Evolutionary conservation across 495 filamentous ascomycete genomes (phyloP).

Genomic region (Penicillium cosmopolitanum): DNA sequence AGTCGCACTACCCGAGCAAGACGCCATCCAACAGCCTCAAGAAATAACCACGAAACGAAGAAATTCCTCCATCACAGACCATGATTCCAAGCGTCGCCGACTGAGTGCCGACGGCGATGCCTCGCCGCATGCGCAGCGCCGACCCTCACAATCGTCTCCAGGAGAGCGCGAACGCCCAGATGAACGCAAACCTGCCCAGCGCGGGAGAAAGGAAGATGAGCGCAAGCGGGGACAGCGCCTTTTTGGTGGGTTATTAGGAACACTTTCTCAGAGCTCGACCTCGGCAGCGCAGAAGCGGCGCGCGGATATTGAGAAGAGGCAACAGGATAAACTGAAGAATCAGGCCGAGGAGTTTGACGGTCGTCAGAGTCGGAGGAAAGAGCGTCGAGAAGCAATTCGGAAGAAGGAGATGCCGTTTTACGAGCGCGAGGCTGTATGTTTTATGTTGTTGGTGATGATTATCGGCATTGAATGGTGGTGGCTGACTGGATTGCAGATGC

Average conservation of each 20-base stretch:
- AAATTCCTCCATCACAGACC: conserved; percentile 58
- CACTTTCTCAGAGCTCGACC: conserved; percentile 77
- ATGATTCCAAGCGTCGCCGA: conserved; percentile 60
- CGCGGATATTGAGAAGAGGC: conserved; percentile 86
- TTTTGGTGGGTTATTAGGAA: conserved; percentile 86
- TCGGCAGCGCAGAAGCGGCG: conserved; percentile 73
- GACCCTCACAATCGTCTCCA: conserved; percentile 13
- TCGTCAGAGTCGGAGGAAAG: conserved; percentile 63
- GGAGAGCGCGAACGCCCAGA: conserved; percentile 50
- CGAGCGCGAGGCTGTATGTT: conserved; percentile 76
- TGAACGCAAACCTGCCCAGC: conserved; percentile 65
- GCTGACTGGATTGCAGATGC: conserved; percentile 63
- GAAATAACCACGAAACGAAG: conserved; percentile 55
- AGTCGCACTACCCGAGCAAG: conserved; percentile 62
- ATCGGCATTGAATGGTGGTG: background rate
- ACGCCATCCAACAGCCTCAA: conserved; percentile 32
- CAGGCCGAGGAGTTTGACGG: conserved; percentile 75
- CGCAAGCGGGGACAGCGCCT: conserved; percentile 70
- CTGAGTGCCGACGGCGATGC: conserved; percentile 39
- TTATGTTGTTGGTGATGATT: conserved; percentile 4
- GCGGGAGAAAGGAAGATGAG: background rate
- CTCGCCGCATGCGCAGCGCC: conserved; percentile 22
- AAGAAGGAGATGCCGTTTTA: conserved; percentile 74
- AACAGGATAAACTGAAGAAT: conserved; percentile 78
- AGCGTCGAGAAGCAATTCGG: conserved; percentile 61